phyloP scores from a whole-genome alignment of 2,329 filamentous ascomycete species.

The Cercospora nicotianae region DNA sequence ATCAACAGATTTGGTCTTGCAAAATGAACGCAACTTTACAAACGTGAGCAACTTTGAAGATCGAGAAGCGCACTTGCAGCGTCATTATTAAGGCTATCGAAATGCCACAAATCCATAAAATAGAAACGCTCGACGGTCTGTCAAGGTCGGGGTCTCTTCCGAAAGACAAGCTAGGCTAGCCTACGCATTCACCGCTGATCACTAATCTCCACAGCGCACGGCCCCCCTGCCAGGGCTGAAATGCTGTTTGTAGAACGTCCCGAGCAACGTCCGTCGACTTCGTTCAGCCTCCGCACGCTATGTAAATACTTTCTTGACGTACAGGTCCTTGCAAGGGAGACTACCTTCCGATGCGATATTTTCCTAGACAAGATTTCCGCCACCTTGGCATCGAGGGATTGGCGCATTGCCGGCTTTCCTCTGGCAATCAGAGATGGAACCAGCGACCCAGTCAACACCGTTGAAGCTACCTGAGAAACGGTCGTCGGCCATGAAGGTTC shows the following conservation, averaged over 20 bases:
- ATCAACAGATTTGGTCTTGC: not conserved
- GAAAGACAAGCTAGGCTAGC: not conserved
- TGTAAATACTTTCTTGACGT: not conserved
- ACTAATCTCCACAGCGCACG: not conserved
- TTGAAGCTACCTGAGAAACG: slow-evolving; percentile 20
- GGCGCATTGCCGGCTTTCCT: slow-evolving; percentile 19
- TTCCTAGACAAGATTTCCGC: slow-evolving; percentile 13
- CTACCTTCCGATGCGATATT: not conserved
- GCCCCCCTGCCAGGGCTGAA: not conserved
- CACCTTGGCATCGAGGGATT: slow-evolving; percentile 25
- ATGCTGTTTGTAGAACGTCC: not conserved
- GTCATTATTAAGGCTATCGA: not conserved
- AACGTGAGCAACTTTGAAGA: too few relatives aligned
- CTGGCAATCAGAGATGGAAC: slow-evolving; percentile 24
- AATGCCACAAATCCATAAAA: not conserved
- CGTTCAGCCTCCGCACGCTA: not conserved
- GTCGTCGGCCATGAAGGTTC: slow-evolving; percentile 28
- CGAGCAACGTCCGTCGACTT: not conserved
- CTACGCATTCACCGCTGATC: not conserved
- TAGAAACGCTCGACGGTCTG: not conserved
- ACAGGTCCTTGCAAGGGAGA: not conserved
- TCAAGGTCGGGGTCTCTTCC: not conserved
- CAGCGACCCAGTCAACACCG: slow-evolving; percentile 24
- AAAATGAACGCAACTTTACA: too few relatives aligned
- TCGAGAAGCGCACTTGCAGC: too few relatives aligned